phyloP scores from a whole-genome alignment of 352 stramenopile genomes.

The Thraustochytrium sp. region DNA sequence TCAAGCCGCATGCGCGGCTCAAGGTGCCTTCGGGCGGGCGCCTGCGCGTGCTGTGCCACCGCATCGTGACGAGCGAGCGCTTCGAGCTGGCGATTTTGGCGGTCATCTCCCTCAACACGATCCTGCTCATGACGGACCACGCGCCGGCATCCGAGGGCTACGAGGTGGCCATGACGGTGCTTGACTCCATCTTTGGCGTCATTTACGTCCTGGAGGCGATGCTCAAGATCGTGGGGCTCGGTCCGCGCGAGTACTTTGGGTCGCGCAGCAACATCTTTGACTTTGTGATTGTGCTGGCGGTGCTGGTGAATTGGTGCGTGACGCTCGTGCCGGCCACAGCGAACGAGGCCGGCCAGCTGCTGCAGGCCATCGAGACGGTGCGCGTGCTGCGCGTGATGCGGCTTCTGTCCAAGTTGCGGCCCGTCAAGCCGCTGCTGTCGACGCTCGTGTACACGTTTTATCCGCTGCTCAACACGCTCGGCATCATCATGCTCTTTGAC shows the following conservation, averaged over 20 bases:
- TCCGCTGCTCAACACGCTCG: conserved; percentile 31
- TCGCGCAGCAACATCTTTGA: conserved; percentile 65
- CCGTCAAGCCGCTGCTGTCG: not conserved
- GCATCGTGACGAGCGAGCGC: not conserved
- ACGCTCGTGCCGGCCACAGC: not conserved
- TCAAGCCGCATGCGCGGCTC: conserved; percentile 55
- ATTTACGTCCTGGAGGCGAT: conserved; percentile 62
- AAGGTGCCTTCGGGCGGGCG: conserved; percentile 51
- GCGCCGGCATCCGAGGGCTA: conserved; percentile 63
- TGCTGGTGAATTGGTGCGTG: conserved; percentile 17
- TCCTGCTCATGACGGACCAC: conserved; percentile 69
- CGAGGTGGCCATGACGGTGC: conserved; percentile 51
- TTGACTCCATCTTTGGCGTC: conserved; percentile 56
- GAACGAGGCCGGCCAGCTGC: not conserved
- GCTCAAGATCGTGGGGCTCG: conserved; percentile 72
- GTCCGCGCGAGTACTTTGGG: conserved; percentile 59
- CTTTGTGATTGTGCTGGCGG: conserved; percentile 56
- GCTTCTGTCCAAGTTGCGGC: conserved; percentile 3
- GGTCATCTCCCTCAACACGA: conserved; percentile 67
- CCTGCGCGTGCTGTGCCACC: not conserved
- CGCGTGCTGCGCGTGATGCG: conserved; percentile 40
- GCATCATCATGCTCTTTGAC: conserved; percentile 42
- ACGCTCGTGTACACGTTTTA: conserved; percentile 39
- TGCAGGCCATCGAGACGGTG: conserved; percentile 28
- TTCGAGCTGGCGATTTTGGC: conserved; percentile 47